A percentile compares a stretch with the other conserved stretches of the same genome.
Evolutionary conservation across 2,329 filamentous ascomycete species (phyloP).

Genomic region (Aureobasidium sp.): DNA sequence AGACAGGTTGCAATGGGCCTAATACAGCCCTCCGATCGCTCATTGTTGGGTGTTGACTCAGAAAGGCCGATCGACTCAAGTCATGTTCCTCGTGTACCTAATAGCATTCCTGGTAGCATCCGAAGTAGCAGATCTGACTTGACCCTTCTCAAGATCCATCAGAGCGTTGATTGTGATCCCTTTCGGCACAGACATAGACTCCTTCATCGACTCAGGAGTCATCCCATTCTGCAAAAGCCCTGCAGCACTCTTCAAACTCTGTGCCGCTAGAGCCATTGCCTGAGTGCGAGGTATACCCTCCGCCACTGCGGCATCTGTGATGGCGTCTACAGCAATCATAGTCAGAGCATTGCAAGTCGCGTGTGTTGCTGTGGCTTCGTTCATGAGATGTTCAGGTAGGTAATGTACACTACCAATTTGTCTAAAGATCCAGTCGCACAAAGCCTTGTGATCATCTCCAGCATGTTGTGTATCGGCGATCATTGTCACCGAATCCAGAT

Average conservation of each 20-base stretch:
- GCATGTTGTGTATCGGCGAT: conserved; percentile 18
- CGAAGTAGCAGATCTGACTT: conserved; percentile 16
- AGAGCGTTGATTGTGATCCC: conserved; percentile 23
- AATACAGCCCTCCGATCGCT: too few relatives aligned
- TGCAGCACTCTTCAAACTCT: conserved; percentile 20
- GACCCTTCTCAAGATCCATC: conserved; percentile 18
- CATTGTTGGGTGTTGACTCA: background rate
- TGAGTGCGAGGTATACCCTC: conserved; percentile 20
- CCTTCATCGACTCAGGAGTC: conserved; percentile 23
- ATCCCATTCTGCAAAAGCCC: conserved; percentile 21
- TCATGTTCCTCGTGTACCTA: conserved; percentile 18
- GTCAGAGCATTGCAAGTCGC: conserved; percentile 24
- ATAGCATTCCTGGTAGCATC: conserved; percentile 18
- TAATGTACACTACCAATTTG: conserved; percentile 19
- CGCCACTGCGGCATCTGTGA: conserved; percentile 23
- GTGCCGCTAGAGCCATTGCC: conserved; percentile 19
- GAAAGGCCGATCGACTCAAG: background rate
- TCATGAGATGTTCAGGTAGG: conserved; percentile 22
- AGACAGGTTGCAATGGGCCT: background rate
- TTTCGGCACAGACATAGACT: conserved; percentile 22
- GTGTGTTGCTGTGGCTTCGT: conserved; percentile 22
- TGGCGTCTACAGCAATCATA: conserved; percentile 22
- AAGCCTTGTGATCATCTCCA: background rate
- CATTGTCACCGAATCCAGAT: conserved; percentile 20
- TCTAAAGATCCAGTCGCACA: conserved; percentile 14